Conservation (phyloP, 441 rosid species). For the Brassica hybrid region DNA sequence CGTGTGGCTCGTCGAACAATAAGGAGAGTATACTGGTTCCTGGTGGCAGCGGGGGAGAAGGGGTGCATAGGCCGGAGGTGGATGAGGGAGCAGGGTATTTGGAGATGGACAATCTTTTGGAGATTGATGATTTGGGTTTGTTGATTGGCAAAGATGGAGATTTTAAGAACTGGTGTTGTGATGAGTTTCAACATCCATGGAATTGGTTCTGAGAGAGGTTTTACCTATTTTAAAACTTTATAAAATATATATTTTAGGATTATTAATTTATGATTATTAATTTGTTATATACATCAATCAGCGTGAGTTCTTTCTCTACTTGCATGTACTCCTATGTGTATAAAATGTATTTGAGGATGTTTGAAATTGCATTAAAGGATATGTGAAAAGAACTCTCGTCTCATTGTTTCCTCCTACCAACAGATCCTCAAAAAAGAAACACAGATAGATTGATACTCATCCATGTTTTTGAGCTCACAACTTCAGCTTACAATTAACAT, state of each 20-base stretch:
- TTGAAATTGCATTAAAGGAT: no score
- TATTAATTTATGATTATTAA: no score
- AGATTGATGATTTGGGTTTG: constrained; percentile 44
- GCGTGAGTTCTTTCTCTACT: no score
- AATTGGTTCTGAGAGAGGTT: constrained; percentile 34
- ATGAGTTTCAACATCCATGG: constrained; percentile 47
- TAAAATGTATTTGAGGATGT: no score
- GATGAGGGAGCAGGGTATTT: constrained; percentile 38
- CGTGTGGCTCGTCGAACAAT: constrained; percentile 36
- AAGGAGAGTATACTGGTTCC: constrained; percentile 30
- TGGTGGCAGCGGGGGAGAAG: constrained; percentile 22
- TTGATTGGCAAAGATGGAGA: constrained; percentile 43
- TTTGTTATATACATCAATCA: no score
- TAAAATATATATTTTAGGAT: not conserved
- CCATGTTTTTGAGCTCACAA: no score
- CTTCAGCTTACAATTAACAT: no score
- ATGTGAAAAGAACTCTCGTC: no score
- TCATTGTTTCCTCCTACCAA: no score
- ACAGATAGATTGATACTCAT: no score
- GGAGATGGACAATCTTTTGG: constrained; percentile 42
- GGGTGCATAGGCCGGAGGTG: constrained; percentile 26
- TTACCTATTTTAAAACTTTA: not conserved
- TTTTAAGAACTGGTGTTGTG: constrained; percentile 45
- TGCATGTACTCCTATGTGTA: no score
- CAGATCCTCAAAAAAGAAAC: no score